Base-by-base conservation (phyloP, 2,329 filamentous ascomycete genomes). In the Hymenoscyphus fraxineus region DNA sequence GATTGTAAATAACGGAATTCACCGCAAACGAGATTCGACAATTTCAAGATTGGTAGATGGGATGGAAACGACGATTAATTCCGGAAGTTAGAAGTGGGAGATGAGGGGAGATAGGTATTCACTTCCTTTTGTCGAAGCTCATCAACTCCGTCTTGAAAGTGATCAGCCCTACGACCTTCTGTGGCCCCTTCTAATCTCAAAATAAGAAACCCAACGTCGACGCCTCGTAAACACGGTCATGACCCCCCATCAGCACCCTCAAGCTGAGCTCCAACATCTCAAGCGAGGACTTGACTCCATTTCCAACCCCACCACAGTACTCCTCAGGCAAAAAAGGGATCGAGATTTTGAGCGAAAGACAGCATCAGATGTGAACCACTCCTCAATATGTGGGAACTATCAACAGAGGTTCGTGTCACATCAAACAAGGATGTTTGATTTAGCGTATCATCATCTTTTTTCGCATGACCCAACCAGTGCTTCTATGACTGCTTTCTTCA, bases 391-490 rank as follows among this genome's bases (percentile, higher is more conserved):
- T 38, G 13, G 38, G 9, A n/a, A 12, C 35, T 12, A 19, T 10
- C 35, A 6, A 15, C 27, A 38, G 22, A 58, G 3, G 10, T 58
- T 5, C 10, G 39, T 15, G 57, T 22, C 35, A 22, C n/a, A 59
- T n/a, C 19, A 51, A 51, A n/a, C 12, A 51, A 47, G n/a, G 22
- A 51, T 22, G 19, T 19, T 19, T 22, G 19, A 27, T 22, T 10
- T 9, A 39, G n/a, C 57, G 57, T 41, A 59, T 59, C 57, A 59
- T 32, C 57, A 19, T 41, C 57, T 12, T 27, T 6, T 7, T 38
- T 40, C 32, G 57, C 57, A 59, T 59, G 57, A 59, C 57, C 54
- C 31, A 39, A 32, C 57, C 31, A 59, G 32, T 35, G 10, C 35
- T 57, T 22, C 31, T 12, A 57, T 27, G 13, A 16, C 27, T 13